Evolutionary conservation across 176 grass and related monocot genomes (phyloP).

Genomic region (Carex pumila): DNA sequence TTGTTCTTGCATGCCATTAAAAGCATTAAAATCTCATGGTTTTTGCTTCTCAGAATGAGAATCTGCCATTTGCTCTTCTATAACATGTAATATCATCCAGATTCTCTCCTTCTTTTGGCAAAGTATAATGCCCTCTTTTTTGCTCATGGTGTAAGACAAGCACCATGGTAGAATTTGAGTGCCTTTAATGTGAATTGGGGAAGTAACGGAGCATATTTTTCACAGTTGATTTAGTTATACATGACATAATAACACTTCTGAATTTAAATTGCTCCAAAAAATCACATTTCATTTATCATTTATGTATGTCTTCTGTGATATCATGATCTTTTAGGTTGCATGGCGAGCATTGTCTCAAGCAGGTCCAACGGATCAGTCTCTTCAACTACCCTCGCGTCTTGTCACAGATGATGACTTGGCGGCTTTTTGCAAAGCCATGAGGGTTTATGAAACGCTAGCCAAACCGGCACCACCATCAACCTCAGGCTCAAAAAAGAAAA

Average conservation of each 20-base stretch:
- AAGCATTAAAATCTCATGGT: neutral
- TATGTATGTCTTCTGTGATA: neutral
- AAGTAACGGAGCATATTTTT: neutral
- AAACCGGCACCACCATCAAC: neutral
- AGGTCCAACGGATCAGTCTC: conserved; percentile 42
- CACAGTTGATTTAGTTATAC: neutral
- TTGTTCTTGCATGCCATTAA: neutral
- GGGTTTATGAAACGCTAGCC: conserved; percentile 57
- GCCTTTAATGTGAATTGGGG: neutral
- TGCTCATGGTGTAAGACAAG: neutral
- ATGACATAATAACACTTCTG: neutral
- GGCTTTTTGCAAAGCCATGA: conserved; percentile 83
- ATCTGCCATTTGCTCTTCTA: neutral
- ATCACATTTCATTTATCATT: neutral
- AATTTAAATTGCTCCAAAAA: neutral
- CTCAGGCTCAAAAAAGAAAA: conserved; percentile 50
- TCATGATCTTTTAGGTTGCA: conserved; percentile 38
- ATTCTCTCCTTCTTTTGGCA: neutral
- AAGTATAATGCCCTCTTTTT: neutral
- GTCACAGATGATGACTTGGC: conserved; percentile 79
- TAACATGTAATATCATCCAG: neutral
- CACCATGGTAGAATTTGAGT: neutral
- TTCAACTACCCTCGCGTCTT: conserved; percentile 68
- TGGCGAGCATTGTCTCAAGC: conserved; percentile 68
- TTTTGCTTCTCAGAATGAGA: neutral